A percentile compares a stretch with the other conserved stretches of the same genome.
These are phyloP conservation scores for Ustilago esculenta DNA, from an alignment of 1,284 basidiomycete species.

Conservation along the genomic window DNA sequence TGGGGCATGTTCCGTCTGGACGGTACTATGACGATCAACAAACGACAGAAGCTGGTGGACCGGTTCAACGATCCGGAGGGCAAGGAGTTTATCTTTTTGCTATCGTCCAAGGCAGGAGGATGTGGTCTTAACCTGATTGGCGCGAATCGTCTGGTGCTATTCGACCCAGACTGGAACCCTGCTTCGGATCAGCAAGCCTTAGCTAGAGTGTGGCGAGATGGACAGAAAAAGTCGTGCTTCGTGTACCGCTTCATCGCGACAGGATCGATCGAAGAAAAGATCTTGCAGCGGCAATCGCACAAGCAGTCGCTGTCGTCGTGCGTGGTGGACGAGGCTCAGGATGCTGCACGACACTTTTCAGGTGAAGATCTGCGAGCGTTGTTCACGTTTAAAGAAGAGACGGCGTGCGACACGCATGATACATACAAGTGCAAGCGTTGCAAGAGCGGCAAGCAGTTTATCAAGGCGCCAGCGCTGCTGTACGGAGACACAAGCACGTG, in stretches of 20 bases:
- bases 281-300: conserved; percentile 86
- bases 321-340: conserved; percentile 96
- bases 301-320: conserved; percentile 97
- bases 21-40: conserved; percentile 90
- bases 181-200: conserved; percentile 98
- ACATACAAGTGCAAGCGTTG: conserved; percentile 90
- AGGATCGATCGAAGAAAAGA: conserved; percentile 98
- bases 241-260: conserved; percentile 98
- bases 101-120: conserved; percentile 98
- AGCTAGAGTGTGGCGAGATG: conserved; percentile 98
- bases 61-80: conserved; percentile 95
- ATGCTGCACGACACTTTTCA: conserved; percentile 94
- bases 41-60: conserved; percentile 96
- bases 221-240: conserved; percentile 93
- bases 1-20: conserved; percentile 93
- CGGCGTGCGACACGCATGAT: conserved; percentile 87
- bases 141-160: conserved; percentile 93
- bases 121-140: conserved; percentile 99
- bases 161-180: conserved; percentile 99
- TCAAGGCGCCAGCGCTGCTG: conserved; percentile 84
- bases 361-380: conserved; percentile 87
- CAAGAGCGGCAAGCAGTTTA: conserved; percentile 82
- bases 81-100: conserved; percentile 93
- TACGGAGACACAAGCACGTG: conserved; percentile 99
- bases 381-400: conserved; percentile 89